Evolutionary conservation across 176 grass and related monocot genomes (phyloP), one percentile per base, ranked within the genome.

Genomic region (Pontederia paniculata): DNA sequence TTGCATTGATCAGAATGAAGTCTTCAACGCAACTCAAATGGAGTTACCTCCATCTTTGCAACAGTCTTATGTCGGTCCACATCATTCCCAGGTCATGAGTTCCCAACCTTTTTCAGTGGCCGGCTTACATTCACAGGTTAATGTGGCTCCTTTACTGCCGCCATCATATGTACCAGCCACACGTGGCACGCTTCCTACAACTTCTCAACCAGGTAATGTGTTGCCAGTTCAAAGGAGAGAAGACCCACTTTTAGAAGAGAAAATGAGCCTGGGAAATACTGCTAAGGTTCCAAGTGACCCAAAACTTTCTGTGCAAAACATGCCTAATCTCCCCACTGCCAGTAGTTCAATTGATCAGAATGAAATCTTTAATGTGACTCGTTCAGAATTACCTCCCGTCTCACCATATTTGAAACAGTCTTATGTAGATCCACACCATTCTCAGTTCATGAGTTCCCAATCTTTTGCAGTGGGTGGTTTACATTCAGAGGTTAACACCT

Each of bases 281-380:
- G 54, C 50, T 17, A 84, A 72, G 49, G 60, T 44, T 11, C 74
- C 74, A 31, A 54, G 41, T 9, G 94, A 88, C 68, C 63, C 70
- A 42, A 93, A 80, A 50, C 23, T 65, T 60, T 44, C 56, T 64
- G 51, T 20, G 13, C 56, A 56, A 56, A 13, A 45, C 14, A 17
- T 12, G n/a, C 28, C 25, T 19, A 12, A 21, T 19, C 17, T n/a
- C 7, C 28, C 63, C 1, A 63, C 68, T 8, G 59, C 73, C 13
- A 74, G 80, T 23, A 77, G 74, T 41, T 74, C 81, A 12, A 75
- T 76, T 56, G 80, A 81, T 9, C 52, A 46, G 17, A 22, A 8
- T 1, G 15, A 55, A n/a, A 21, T 55, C 22, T 14, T 54, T 14
- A 20, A n/a, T 42, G 42, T 48, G 17, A 21, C 4, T 31, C 23